These are phyloP conservation scores for Calonectria pseudoturangicola DNA, from an alignment of 2,329 filamentous ascomycete genomes.

Conservation along the genomic window DNA sequence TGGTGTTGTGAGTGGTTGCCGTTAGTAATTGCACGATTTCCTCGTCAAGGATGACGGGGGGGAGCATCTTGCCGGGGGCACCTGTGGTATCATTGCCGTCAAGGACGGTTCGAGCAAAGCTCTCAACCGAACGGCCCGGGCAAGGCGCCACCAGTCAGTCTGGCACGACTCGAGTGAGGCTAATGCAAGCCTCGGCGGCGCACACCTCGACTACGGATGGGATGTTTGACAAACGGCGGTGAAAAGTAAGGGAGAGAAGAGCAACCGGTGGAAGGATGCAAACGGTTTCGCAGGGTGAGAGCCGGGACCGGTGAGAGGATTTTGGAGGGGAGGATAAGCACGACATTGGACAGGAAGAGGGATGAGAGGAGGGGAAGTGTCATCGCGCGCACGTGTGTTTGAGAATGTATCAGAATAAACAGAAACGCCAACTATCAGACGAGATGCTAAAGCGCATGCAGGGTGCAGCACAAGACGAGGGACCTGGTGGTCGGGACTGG, in stretches of 20 bases:
- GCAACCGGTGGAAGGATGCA: conserved; percentile 22
- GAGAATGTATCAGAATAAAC: conserved; percentile 38
- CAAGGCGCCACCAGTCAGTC: conserved; percentile 43
- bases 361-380: conserved; percentile 43
- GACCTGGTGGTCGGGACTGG: conserved; percentile 46
- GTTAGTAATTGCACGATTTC: conserved; percentile 42
- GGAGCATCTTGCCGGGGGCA: conserved; percentile 39
- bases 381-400: conserved; percentile 36
- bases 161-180: conserved; percentile 44
- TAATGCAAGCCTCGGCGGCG: conserved; percentile 51
- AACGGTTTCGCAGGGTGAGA: conserved; percentile 28
- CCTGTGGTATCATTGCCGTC: conserved; percentile 49
- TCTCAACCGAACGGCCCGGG: conserved; percentile 46
- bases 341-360: conserved; percentile 48
- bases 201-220: conserved; percentile 25
- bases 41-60: conserved; percentile 33
- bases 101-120: conserved; percentile 45
- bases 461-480: conserved; percentile 32
- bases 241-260: conserved; percentile 38
- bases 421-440: conserved; percentile 35
- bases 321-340: conserved; percentile 51
- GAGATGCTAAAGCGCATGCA: conserved; percentile 34
- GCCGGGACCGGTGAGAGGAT: conserved; percentile 48
- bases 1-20: conserved; percentile 33
- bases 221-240: conserved; percentile 52